phyloP scores from a whole-genome alignment of 2,329 filamentous ascomycete genomes.

The Microcyclosporella mali region DNA sequence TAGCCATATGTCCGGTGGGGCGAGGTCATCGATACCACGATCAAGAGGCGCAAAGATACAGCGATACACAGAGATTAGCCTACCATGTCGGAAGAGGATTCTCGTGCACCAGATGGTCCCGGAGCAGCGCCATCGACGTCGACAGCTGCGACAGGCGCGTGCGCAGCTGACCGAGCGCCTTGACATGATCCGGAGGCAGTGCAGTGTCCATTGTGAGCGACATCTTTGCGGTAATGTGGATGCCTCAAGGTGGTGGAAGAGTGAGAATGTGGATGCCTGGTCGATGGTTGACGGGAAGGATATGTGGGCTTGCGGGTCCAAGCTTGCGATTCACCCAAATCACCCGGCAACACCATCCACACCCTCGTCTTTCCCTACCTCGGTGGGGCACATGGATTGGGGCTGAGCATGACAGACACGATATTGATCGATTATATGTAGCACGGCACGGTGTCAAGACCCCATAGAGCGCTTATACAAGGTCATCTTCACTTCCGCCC shows the following conservation, averaged over 20 bases:
- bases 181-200: slow-evolving; percentile 24
- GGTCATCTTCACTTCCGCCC: too few relatives aligned
- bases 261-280: not conserved
- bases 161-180: slow-evolving; percentile 30
- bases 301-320: too few relatives aligned
- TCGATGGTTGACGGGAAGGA: not conserved
- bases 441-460: too few relatives aligned
- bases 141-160: slow-evolving; percentile 27
- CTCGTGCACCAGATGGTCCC: slow-evolving; percentile 23
- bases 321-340: not conserved
- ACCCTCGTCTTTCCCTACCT: too few relatives aligned
- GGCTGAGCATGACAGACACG: too few relatives aligned
- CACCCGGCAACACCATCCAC: too few relatives aligned
- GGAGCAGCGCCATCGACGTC: slow-evolving; percentile 22
- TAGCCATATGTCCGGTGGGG: slow-evolving; percentile 8
- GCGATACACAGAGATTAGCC: slow-evolving; percentile 7
- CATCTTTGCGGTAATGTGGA: slow-evolving; percentile 3
- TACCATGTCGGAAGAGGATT: slow-evolving; percentile 33
- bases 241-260: slow-evolving; percentile 3
- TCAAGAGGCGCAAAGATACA: slow-evolving; percentile 4
- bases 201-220: slow-evolving; percentile 8
- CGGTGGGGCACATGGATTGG: too few relatives aligned
- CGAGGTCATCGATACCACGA: not conserved
- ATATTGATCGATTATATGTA: too few relatives aligned
- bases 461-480: too few relatives aligned